A percentile compares a stretch with the other conserved stretches of the same genome.
These are phyloP conservation scores for Boechera stricta DNA, from an alignment of 345 rosid genomes.

Conservation along the genomic window DNA sequence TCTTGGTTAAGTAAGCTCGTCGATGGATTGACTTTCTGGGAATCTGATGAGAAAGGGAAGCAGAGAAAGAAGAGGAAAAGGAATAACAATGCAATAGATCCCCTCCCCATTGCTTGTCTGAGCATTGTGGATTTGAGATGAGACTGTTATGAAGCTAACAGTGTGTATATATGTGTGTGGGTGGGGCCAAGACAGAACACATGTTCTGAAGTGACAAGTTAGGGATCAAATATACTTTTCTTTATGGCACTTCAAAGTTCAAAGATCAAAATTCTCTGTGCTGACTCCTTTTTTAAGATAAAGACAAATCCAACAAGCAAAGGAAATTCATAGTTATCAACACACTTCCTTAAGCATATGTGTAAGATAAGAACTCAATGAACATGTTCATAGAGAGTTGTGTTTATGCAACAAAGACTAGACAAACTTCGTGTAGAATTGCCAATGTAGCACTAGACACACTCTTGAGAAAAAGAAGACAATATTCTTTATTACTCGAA, in stretches of 20 bases:
- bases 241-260: slow-evolving; percentile 19
- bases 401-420: background rate
- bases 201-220: slow-evolving; percentile 24
- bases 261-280: slow-evolving; percentile 19
- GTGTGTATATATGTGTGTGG: background rate
- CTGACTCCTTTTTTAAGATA: slow-evolving; percentile 6
- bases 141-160: slow-evolving; percentile 5
- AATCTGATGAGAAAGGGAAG: slow-evolving; percentile 25
- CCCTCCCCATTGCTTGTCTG: slow-evolving; percentile 27
- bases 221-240: slow-evolving; percentile 37
- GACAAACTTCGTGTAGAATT: background rate
- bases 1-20: slow-evolving; percentile 25
- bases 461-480: background rate
- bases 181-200: slow-evolving; percentile 7
- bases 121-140: slow-evolving; percentile 4
- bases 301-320: slow-evolving; percentile 36
- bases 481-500: slow-evolving; percentile 2
- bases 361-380: background rate
- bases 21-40: slow-evolving; percentile 18
- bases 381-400: background rate
- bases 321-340: slow-evolving; percentile 7
- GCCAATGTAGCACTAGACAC: background rate
- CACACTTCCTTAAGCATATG: background rate
- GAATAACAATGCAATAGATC: slow-evolving; percentile 15
- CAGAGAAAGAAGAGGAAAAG: slow-evolving; percentile 27